These are phyloP conservation scores for Diutina pseudorugosa DNA, from an alignment of 1,139 yeast genomes.

Conservation along the genomic window DNA sequence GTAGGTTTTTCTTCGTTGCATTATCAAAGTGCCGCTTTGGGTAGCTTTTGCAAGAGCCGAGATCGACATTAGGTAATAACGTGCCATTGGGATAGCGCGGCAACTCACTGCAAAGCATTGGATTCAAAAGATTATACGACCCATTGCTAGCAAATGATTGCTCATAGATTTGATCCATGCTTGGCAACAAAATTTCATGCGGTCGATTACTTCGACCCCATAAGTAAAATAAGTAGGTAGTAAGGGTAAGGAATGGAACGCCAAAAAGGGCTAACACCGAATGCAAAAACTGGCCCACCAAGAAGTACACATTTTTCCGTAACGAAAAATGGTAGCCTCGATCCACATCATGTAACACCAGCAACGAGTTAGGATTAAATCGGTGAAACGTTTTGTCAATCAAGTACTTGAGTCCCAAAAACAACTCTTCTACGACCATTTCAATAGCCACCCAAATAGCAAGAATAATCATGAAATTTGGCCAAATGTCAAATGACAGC, in stretches of 20 bases:
- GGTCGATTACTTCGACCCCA: background rate
- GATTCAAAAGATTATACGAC: background rate
- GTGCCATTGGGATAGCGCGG: background rate
- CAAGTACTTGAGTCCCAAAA: conserved; percentile 8
- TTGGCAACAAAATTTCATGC: background rate
- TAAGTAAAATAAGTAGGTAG: conserved; percentile 1
- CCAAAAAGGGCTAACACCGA: background rate
- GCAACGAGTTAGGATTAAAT: background rate
- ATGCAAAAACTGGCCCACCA: conserved; percentile 1
- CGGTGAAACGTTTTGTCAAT: background rate
- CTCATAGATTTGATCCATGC: background rate
- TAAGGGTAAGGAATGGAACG: background rate
- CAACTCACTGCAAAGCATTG: background rate
- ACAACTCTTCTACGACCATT: conserved; percentile 15
- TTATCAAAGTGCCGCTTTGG: background rate
- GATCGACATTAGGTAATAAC: background rate
- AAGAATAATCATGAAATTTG: conserved; percentile 27
- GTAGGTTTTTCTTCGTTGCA: background rate
- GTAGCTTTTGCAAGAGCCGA: background rate
- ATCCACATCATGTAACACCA: background rate
- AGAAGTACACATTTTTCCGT: background rate
- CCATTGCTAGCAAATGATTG: background rate
- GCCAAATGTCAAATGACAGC: conserved; percentile 25
- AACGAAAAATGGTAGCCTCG: background rate
- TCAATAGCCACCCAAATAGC: conserved; percentile 17